Evolutionary conservation across 106 monocot species (phyloP).

Genomic region (Platanthera zijinensis): DNA sequence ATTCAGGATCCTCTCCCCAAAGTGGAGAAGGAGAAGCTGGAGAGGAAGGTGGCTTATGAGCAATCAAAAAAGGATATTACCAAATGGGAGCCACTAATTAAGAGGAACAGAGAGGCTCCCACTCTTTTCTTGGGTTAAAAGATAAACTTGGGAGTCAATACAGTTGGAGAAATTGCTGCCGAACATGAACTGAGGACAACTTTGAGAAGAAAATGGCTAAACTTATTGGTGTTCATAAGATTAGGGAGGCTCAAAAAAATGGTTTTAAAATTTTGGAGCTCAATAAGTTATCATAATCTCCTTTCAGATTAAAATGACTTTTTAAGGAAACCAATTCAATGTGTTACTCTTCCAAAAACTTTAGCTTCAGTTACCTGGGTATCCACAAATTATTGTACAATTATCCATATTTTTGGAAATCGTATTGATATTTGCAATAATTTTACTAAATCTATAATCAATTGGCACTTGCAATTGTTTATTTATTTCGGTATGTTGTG

Average conservation of each 20-base stretch:
- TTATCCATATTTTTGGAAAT: no score
- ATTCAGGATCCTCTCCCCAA: constrained; percentile 68
- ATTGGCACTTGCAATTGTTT: background rate
- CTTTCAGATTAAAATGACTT: background rate
- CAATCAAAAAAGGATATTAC: no score
- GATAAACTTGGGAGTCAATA: no score
- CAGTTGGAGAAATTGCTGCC: no score
- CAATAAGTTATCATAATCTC: constrained; percentile 50
- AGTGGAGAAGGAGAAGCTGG: constrained; percentile 61
- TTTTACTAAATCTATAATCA: no score
- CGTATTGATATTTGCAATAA: no score
- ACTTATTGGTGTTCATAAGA: constrained; percentile 40
- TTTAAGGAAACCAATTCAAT: background rate
- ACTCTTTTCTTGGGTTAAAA: no score
- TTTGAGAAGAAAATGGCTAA: constrained; percentile 88
- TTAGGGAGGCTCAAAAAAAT: constrained; percentile 66
- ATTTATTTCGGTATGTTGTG: background rate
- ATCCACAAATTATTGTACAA: background rate
- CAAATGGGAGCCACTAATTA: no score
- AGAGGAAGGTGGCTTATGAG: no score
- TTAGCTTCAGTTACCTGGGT: background rate
- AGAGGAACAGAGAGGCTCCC: no score
- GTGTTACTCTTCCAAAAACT: background rate
- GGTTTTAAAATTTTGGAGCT: constrained; percentile 72
- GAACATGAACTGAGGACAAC: no score